Conservation (phyloP, 805 yeast genomes). For the Lachancea thermotolerans region DNA sequence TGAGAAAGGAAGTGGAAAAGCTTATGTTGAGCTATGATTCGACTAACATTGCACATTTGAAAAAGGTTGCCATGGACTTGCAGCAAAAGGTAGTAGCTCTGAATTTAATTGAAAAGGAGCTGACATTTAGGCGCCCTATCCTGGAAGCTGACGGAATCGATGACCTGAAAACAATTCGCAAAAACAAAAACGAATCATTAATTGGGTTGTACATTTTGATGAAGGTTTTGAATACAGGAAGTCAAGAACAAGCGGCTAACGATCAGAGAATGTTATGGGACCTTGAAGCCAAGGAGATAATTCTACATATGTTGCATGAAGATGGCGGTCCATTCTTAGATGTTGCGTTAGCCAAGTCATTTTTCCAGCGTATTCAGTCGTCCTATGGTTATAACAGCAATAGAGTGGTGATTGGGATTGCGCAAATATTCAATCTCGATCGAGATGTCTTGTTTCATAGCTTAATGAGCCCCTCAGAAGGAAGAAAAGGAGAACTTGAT, state of each 20-base stretch:
- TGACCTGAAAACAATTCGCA: constrained; percentile 37
- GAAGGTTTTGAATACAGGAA: constrained; percentile 36
- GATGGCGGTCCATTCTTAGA: constrained; percentile 60
- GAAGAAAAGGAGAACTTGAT: constrained; percentile 12
- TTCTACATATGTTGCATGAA: constrained; percentile 61
- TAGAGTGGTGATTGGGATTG: constrained; percentile 46
- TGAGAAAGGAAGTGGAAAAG: constrained; percentile 56
- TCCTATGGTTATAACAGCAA: constrained; percentile 64
- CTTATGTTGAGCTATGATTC: constrained; percentile 65
- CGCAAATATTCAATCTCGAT: constrained; percentile 65
- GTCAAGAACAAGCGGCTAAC: constrained; percentile 25
- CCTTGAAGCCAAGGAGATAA: constrained; percentile 61
- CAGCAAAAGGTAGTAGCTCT: constrained; percentile 44
- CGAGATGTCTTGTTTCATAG: constrained; percentile 59
- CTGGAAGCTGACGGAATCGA: constrained; percentile 44
- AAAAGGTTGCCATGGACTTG: constrained; percentile 40
- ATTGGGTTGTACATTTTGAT: constrained; percentile 41
- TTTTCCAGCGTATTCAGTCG: constrained; percentile 54
- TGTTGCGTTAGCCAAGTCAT: constrained; percentile 55
- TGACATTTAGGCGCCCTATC: constrained; percentile 41
- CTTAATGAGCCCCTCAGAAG: constrained; percentile 45
- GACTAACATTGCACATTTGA: constrained; percentile 47
- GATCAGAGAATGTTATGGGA: constrained; percentile 49
- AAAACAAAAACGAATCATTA: constrained; percentile 32
- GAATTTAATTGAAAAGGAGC: constrained; percentile 38